A percentile compares a stretch with the other conserved stretches of the same genome.
Evolutionary conservation across 2,329 filamentous ascomycete genomes (phyloP).

Genomic region (Colletotrichum sp.): DNA sequence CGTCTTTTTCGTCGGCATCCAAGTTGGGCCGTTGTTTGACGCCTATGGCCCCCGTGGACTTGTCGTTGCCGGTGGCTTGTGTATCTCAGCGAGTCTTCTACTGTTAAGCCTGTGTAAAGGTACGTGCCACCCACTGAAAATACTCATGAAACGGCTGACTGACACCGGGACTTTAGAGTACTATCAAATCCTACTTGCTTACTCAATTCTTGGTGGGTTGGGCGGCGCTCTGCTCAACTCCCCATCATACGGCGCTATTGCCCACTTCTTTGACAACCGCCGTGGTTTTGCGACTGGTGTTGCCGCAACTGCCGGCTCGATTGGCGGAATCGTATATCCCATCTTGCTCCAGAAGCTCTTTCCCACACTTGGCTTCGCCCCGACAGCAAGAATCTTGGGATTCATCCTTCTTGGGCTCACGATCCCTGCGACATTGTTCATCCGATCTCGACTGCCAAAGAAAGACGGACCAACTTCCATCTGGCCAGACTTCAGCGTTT

Average conservation of each 20-base stretch:
- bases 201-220: conserved; percentile 74
- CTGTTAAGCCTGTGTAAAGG: conserved; percentile 71
- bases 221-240: conserved; percentile 81
- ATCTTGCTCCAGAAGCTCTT: conserved; percentile 51
- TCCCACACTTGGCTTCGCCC: conserved; percentile 51
- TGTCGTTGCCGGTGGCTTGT: conserved; percentile 67
- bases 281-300: conserved; percentile 83
- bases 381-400: conserved; percentile 54
- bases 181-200: conserved; percentile 82
- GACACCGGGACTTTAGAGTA: conserved; percentile 50
- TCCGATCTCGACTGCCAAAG: conserved; percentile 60
- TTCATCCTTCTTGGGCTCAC: conserved; percentile 54
- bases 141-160: too few relatives aligned
- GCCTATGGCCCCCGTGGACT: conserved; percentile 72
- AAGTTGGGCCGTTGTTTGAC: conserved; percentile 85
- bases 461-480: conserved; percentile 45
- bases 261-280: conserved; percentile 78
- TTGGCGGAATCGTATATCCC: conserved; percentile 72
- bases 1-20: conserved; percentile 81
- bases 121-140: too few relatives aligned
- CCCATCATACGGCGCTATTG: conserved; percentile 75
- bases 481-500: conserved; percentile 66
- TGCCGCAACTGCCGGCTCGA: conserved; percentile 73
- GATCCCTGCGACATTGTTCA: conserved; percentile 51
- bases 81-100: conserved; percentile 67